Evolutionary conservation across 805 yeast species (phyloP).

Genomic region (Geotrichum ghanense): DNA sequence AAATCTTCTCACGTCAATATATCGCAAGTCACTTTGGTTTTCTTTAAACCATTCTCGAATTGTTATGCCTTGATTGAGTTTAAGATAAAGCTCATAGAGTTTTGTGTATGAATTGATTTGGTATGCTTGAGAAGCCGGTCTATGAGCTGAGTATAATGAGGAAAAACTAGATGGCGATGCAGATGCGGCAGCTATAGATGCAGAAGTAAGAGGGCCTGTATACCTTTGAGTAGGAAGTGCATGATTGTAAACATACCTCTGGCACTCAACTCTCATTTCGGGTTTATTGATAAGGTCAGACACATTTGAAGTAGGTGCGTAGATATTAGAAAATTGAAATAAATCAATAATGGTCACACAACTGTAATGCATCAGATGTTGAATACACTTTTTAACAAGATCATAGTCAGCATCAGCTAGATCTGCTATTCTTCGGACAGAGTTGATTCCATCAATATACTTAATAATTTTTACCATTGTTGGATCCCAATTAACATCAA

Average conservation of each 20-base stretch:
- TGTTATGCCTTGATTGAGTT: slow-evolving; percentile 66
- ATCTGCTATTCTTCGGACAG: slow-evolving; percentile 62
- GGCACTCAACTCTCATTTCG: slow-evolving; percentile 71
- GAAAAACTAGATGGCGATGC: slow-evolving; percentile 15
- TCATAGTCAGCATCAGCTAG: slow-evolving; percentile 71
- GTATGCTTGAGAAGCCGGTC: not conserved
- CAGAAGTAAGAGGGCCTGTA: slow-evolving; percentile 5
- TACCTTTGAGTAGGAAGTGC: not conserved
- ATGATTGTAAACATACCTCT: slow-evolving; percentile 53
- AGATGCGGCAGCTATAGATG: not conserved
- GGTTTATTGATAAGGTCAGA: slow-evolving; percentile 54
- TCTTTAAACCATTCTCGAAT: slow-evolving; percentile 74
- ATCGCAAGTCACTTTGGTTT: slow-evolving; percentile 42
- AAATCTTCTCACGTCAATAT: slow-evolving; percentile 75
- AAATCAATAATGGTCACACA: slow-evolving; percentile 76
- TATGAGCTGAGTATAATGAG: slow-evolving; percentile 12
- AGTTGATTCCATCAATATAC: slow-evolving; percentile 78
- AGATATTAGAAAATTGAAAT: slow-evolving; percentile 78
- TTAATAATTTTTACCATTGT: slow-evolving; percentile 86
- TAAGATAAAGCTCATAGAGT: slow-evolving; percentile 62
- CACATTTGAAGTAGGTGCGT: slow-evolving; percentile 78
- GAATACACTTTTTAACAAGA: slow-evolving; percentile 76
- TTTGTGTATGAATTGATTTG: slow-evolving; percentile 42
- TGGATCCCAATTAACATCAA: slow-evolving; percentile 95
- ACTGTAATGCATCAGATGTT: slow-evolving; percentile 81